Evolutionary conservation across 768 basidiomycete genomes (phyloP), one percentile per base, ranked within the genome.

Genomic region (Pisolithus sp.): DNA sequence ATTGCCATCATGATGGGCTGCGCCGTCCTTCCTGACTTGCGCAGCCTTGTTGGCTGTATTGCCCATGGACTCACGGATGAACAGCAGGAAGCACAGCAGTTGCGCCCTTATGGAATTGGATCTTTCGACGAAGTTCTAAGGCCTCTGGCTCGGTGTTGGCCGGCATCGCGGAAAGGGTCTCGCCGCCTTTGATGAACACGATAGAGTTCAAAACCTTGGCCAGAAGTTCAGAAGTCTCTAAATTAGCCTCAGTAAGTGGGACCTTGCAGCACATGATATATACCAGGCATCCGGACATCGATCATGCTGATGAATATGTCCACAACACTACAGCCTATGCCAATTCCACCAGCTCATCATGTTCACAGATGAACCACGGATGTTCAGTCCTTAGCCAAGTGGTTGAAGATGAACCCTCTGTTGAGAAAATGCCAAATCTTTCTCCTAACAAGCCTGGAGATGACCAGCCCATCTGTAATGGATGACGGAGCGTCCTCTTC

Each of bases 1-100:
- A 98, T 99, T 47, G 95, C 96, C 18, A 95, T 97, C 63, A 97
- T 98, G 94, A 98, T 98, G 94, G 95, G 95, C 17, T 98, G 96
- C 60, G 95, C 95, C 17, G 93, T 98, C 21, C 80, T 99, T 2
- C 96, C 96, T 15, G 96, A 98, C 70, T 77, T 99, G 38, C 87
- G 94, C 46, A 98, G 97, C 63, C 77, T 99, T 41, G 96, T 99
- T 23, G 91, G 94, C 55, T 93, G 95, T 57, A 93, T 99, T 47
- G 92, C 94, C 1, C 84, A 85, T 53, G 86, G 86, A 31, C 73
- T 88, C 8, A 77, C 81, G 49, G 86, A 88, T 61, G 86, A 88
- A 53, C 86, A 88, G 63, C 86, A 86, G 65, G 88, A 88, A 61
- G 86, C 88, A 42, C 72, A 68, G 94, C 96, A n/a, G 82, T 96